Evolutionary conservation across 257 asterid genomes (phyloP), one percentile per base, ranked within the genome.

Genomic region (Primulina tabacum): DNA sequence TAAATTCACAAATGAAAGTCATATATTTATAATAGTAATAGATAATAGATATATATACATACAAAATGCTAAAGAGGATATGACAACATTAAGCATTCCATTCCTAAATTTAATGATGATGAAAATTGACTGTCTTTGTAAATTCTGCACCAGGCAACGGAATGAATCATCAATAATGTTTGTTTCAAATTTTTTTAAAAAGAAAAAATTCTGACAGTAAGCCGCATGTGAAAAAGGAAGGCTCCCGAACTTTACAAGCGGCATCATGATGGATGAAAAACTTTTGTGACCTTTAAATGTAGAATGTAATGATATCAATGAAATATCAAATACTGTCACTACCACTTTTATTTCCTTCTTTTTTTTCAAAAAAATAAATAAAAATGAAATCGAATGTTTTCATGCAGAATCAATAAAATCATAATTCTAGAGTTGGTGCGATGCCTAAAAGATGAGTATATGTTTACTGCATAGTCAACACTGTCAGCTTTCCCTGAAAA

Each of bases 401-500:
- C 18, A 14, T 21, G 6, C 68, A 61, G 69, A 50, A 43, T 21
- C 55, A 71, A 80, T 68, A 79, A 72, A 76, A 75, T 72, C 75
- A 60, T 74, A 74, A 76, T 58, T 52, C 38, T 38, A 34, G 40
- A 38, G 62, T 67, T 75, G 55, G 57, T 50, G 57, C 7, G 53
- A 47, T 70, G 40, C 1, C 8, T 50, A 4, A 17, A 17, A 17
- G 57, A 50, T 50, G 66, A 35, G 76, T 52, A 38, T 68, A 61
- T 57, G 73, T 55, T 67, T 43, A 52, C 74, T 32, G 5, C 56
- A 34, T 75, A 77, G 86, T 80, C 84, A 84, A 76, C 59, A 9
- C 67, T 62, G 82, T 75, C 94, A 78, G 80, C 92, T 84, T 86
- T 88, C 82, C 93, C 90, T 38, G 83, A 77, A 81, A 78, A 77